Percentiles rank a stretch among this genome's conserved stretches.
Evolutionary conservation across 2,329 filamentous ascomycete species (phyloP).

Genomic region (Thermoascus crustaceus): DNA sequence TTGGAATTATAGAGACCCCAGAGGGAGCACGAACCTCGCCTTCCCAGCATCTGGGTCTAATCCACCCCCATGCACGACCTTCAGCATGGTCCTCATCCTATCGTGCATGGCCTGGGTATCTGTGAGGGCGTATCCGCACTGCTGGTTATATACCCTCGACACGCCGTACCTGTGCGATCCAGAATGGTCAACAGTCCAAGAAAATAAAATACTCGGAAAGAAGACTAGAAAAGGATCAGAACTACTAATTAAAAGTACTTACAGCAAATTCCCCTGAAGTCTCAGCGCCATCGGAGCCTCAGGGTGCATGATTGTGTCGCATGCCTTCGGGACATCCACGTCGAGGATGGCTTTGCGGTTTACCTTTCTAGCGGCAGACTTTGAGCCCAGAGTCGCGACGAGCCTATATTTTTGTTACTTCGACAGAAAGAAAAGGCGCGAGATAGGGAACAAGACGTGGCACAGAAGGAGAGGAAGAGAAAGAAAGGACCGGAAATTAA

Average conservation of each 20-base stretch:
- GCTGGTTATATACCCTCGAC: conserved; percentile 75
- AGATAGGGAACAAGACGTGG: background rate
- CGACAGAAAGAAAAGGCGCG: too few relatives aligned
- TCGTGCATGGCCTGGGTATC: conserved; percentile 70
- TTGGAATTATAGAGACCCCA: too few relatives aligned
- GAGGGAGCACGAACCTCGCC: conserved; percentile 52
- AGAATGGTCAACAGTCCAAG: background rate
- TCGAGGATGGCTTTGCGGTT: conserved; percentile 79
- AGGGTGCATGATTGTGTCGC: conserved; percentile 76
- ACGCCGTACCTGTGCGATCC: conserved; percentile 56
- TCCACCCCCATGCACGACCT: conserved; percentile 48
- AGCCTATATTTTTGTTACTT: too few relatives aligned
- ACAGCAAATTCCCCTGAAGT: conserved; percentile 81
- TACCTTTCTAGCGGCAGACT: conserved; percentile 62
- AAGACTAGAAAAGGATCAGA: too few relatives aligned
- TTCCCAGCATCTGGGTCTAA: conserved; percentile 65
- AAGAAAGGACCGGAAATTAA: background rate
- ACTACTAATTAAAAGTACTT: conserved; percentile 20
- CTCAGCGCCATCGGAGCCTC: conserved; percentile 82
- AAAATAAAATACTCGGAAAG: background rate
- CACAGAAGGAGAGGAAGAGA: conserved; percentile 3
- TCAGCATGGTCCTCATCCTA: conserved; percentile 62
- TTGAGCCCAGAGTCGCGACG: conserved; percentile 76
- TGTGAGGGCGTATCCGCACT: conserved; percentile 75
- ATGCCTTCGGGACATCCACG: conserved; percentile 80